Evolutionary conservation across 768 basidiomycete genomes (phyloP).

Genomic region (Leccinum fibrillosum): DNA sequence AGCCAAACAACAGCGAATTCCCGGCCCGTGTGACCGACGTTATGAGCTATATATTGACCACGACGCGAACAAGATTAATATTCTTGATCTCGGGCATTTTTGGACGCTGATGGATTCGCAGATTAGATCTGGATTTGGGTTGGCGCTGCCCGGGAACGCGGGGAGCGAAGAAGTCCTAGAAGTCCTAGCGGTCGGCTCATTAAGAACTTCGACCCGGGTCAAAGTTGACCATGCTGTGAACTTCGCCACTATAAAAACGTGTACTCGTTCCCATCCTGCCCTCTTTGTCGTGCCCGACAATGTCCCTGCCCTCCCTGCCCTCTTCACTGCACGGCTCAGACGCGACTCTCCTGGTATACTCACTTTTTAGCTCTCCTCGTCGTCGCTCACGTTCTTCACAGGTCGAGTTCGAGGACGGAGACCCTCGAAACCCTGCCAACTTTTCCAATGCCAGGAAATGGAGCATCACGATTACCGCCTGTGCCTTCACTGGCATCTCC

Average conservation of each 20-base stretch:
- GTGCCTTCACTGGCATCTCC: constrained; percentile 31
- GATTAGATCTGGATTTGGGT: constrained; percentile 2
- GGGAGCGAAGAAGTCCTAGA: constrained; percentile 3
- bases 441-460: constrained; percentile 41
- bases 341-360: constrained; percentile 12
- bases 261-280: background rate
- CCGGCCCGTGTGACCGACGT: background rate
- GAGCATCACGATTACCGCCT: constrained; percentile 35
- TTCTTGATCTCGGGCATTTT: constrained; percentile 6
- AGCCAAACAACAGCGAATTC: constrained; percentile 11
- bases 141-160: background rate
- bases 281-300: background rate
- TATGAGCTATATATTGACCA: background rate
- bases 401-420: constrained; percentile 41
- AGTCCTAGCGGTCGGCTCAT: background rate
- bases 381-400: constrained; percentile 13
- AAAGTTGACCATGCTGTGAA: constrained; percentile 11
- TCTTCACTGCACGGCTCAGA: constrained; percentile 18
- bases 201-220: constrained; percentile 1
- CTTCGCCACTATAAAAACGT: constrained; percentile 10
- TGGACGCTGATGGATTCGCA: constrained; percentile 10
- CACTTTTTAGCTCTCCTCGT: background rate
- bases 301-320: constrained; percentile 13
- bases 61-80: background rate
- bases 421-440: constrained; percentile 39